These are phyloP conservation scores for Talaromyces wortmannii DNA, from an alignment of 495 filamentous ascomycete genomes.

Conservation along the genomic window DNA sequence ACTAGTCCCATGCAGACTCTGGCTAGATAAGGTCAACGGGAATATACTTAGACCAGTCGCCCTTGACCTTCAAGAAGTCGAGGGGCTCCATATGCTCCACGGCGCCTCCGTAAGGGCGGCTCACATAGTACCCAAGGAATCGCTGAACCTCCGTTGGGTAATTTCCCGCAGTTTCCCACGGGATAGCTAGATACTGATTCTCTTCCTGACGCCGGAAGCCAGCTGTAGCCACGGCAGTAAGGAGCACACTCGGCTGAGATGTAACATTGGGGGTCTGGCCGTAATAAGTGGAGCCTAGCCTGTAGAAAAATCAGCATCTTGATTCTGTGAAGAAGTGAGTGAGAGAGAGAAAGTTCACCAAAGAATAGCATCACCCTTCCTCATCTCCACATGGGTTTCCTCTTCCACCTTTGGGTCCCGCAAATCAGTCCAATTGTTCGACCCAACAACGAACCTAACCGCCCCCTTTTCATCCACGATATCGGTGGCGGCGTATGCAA, in stretches of 20 bases:
- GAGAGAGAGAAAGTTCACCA: constrained; percentile 2
- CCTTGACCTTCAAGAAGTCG: constrained; percentile 7
- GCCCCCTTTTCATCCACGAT: constrained; percentile 1
- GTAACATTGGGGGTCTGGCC: not conserved
- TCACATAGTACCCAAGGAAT: not conserved
- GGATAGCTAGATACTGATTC: not conserved
- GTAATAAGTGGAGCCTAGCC: constrained; percentile 6
- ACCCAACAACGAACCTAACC: constrained; percentile 1
- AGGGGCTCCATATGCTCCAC: constrained; percentile 9
- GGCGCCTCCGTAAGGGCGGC: constrained; percentile 1
- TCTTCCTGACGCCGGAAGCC: not conserved
- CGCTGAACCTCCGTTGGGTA: not conserved
- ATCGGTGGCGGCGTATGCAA: constrained; percentile 3
- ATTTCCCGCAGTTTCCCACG: not conserved
- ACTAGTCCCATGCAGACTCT: too few relatives aligned
- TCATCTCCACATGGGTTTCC: constrained; percentile 1
- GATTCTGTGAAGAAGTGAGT: not conserved
- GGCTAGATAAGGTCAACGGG: constrained; percentile 6
- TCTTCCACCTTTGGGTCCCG: constrained; percentile 3
- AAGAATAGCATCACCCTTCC: constrained; percentile 5
- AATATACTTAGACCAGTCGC: constrained; percentile 6
- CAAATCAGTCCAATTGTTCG: constrained; percentile 5
- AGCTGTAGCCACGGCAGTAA: not conserved
- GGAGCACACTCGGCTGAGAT: not conserved
- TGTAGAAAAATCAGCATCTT: not conserved